Evolutionary conservation across 2,329 filamentous ascomycete genomes (phyloP).

Genomic region (Pseudocercospora fuligena): DNA sequence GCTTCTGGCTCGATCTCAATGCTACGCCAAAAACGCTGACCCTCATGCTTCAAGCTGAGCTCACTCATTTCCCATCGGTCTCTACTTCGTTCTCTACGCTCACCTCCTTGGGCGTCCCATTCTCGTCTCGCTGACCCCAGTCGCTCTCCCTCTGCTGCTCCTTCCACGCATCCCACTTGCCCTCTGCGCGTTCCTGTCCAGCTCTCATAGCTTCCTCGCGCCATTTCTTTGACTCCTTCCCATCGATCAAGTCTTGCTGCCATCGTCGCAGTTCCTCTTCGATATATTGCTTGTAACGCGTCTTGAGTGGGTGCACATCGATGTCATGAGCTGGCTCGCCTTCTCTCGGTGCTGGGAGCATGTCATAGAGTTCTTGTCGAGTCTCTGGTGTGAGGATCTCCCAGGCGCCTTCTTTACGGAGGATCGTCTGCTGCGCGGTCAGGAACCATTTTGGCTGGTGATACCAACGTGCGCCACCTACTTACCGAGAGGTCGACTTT

Average conservation of each 20-base stretch:
- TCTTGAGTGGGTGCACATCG: conserved; percentile 44
- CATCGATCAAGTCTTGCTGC: conserved; percentile 60
- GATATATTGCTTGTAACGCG: conserved; percentile 55
- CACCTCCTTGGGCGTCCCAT: conserved; percentile 9
- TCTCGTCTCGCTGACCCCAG: conserved; percentile 51
- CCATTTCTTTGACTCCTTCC: conserved; percentile 64
- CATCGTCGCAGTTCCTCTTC: conserved; percentile 60
- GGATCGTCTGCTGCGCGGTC: conserved; percentile 32
- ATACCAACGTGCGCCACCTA: background rate
- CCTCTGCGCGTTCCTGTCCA: conserved; percentile 55
- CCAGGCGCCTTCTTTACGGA: conserved; percentile 40
- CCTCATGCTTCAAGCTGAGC: background rate
- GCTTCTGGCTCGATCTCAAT: background rate
- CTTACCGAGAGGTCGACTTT: conserved; percentile 34
- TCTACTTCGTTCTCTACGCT: conserved; percentile 11
- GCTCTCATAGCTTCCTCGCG: conserved; percentile 59
- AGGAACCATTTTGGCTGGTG: background rate
- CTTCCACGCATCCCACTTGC: conserved; percentile 63
- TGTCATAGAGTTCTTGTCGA: conserved; percentile 34
- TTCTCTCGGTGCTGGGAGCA: conserved; percentile 36
- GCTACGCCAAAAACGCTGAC: background rate
- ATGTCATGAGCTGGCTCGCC: conserved; percentile 43
- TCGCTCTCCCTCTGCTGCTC: conserved; percentile 59
- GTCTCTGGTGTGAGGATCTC: conserved; percentile 29
- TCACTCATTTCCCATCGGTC: conserved; percentile 3